These are phyloP conservation scores for Pyracantha coccinea DNA, from an alignment of 331 rosid species.

Conservation along the genomic window DNA sequence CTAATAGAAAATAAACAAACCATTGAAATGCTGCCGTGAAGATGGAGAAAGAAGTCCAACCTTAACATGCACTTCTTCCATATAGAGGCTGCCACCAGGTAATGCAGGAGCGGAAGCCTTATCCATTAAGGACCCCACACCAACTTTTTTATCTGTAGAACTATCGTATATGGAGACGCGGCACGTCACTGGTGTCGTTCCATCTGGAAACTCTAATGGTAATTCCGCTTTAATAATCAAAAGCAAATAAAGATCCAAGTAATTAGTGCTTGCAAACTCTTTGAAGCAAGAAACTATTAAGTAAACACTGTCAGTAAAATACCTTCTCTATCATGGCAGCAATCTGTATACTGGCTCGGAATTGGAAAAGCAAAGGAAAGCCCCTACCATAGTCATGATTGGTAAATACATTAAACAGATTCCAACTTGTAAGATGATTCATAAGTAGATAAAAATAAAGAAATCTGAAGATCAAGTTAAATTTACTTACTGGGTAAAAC, in stretches of 20 bases:
- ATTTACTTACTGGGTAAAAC: slow-evolving; percentile 74
- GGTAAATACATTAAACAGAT: slow-evolving; percentile 11
- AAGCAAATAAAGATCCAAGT: slow-evolving; percentile 1
- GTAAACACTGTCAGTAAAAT: slow-evolving; percentile 11
- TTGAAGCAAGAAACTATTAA: neutral
- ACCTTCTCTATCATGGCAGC: slow-evolving; percentile 93
- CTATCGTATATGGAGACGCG: slow-evolving; percentile 91
- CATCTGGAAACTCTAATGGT: slow-evolving; percentile 98
- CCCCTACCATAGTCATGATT: slow-evolving; percentile 43
- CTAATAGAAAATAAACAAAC: neutral
- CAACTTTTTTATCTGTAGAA: slow-evolving; percentile 81
- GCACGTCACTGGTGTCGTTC: slow-evolving; percentile 96
- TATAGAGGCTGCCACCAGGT: slow-evolving; percentile 74
- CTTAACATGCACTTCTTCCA: slow-evolving; percentile 98
- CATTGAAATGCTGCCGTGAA: neutral
- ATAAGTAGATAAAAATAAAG: neutral
- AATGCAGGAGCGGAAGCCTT: slow-evolving; percentile 91
- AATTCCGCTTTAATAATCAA: slow-evolving; percentile 53
- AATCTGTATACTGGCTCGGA: slow-evolving; percentile 84
- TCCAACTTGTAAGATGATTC: slow-evolving; percentile 3
- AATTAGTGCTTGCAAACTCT: slow-evolving; percentile 16
- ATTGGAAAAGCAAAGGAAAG: slow-evolving; percentile 98
- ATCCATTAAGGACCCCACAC: slow-evolving; percentile 86
- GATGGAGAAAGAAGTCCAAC: slow-evolving; percentile 38
- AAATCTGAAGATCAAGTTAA: neutral